Base-by-base conservation (phyloP, 2,329 filamentous ascomycete genomes). In the Nemania sp. region DNA sequence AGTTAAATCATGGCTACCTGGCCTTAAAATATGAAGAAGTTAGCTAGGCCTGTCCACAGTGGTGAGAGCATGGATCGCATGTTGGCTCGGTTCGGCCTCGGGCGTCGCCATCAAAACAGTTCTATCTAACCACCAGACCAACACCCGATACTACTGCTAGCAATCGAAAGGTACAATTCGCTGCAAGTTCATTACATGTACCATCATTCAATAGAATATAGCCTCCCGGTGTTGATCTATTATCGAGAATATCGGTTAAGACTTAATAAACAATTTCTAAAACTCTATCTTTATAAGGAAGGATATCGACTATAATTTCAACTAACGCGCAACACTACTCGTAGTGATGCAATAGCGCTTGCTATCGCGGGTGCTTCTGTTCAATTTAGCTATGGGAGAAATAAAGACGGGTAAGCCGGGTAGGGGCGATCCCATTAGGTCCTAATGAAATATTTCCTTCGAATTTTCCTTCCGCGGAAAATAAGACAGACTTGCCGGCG, bases 1-100 rank as follows among this genome's bases (percentile, higher is more conserved):
- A 52, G 47, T 73, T 25, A 29, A 51, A 47, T 43, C 4, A 64
- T 50, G 15, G 53, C 35, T 39, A 29, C 20, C 34, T n/a, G 15
- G 21, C 15, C 12, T 43, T 29, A 32, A 20, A 43, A 11, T 17
- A 17, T 25, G 5, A 51, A 32, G 6, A 25, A 11, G 42, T 10
- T 39, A 10, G 5, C 17, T 34, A 13, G 17, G 15, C 15, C 12
- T 3, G 18, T 25, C n/a, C 15, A 12, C n/a, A 21, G 15, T 7
- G 4, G 5, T 35, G 15, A 17, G 21, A 6, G 5, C 13, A 17
- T 29, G 4, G 9, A n/a, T 34, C 32, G 29, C 5, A n/a, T 18
- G 25, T 29, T 18, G 45, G 25, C n/a, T 29, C 13, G 6, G 32
- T 32, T 11, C 10, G 45, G 18, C 45, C 15, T 32, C 11, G 3